Evolutionary conservation across 176 grass and related monocot species (phyloP), one percentile per base, ranked within the genome.

Genomic region (Lolium rigidum): DNA sequence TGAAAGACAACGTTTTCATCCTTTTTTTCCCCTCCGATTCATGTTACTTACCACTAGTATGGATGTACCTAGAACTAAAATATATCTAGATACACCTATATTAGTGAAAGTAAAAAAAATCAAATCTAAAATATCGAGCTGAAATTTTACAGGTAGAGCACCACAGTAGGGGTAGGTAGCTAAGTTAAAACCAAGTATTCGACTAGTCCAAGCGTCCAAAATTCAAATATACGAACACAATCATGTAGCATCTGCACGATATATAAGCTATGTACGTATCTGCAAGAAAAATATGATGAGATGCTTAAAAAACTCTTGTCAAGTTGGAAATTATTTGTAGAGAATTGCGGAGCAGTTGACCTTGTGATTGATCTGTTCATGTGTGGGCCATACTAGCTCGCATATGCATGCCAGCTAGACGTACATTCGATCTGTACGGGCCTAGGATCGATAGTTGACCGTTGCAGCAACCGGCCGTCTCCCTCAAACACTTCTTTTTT

Each of bases 391-490:
- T 37, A 63, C 39, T 60, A 74, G 25, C 56, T 74, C 17, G 24
- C 31, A 35, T 44, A 72, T 59, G 52, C 28, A 31, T 70, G 55
- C 68, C n/a, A 18, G 63, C 43, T 63, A 46, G 72, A 72, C 22
- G 28, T 71, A 70, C 31, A 43, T 78, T 64, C 41, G 47, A 16
- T 80, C 24, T 84, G 68, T 80, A 80, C 80, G 89, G 85, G 58
- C 58, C 58, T 75, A 90, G 15, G 75, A 87, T 77, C 37, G 49
- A 90, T 77, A 79, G 39, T 76, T 90, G 89, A 80, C 89, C 57
- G 39, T 28, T 2, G 65, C 9, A 60, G 46, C 57, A 77, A 9
- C 11, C 70, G 69, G 18, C 52, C 14, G 38, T 52, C 56, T 15
- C 13, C 6, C 63, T 43, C 15, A 16, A 54, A 13, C 12, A 51